A percentile compares a stretch with the other conserved stretches of the same genome.
Evolutionary conservation across 108 stramenopile species (phyloP).

Genomic region (Nannochloropsis granulata): DNA sequence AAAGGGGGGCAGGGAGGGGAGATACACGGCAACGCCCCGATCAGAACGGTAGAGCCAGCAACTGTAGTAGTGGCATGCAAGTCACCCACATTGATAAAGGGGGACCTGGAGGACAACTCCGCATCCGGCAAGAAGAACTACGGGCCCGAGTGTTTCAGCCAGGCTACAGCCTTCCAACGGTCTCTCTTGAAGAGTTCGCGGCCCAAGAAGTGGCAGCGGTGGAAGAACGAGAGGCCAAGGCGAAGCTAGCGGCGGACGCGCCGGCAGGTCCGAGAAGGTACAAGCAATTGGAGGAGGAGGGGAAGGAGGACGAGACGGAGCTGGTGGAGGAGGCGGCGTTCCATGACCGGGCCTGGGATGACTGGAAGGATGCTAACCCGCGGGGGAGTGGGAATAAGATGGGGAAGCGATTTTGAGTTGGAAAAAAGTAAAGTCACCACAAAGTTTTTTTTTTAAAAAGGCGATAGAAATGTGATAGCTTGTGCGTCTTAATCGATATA

Average conservation of each 20-base stretch:
- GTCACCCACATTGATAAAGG: constrained; percentile 31
- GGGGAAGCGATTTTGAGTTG: constrained; percentile 20
- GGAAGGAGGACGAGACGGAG: constrained; percentile 68
- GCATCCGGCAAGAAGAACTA: constrained; percentile 53
- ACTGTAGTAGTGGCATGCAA: not conserved
- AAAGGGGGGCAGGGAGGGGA: too few relatives aligned
- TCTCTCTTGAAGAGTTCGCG: constrained; percentile 81
- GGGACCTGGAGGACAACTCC: constrained; percentile 9
- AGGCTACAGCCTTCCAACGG: constrained; percentile 81
- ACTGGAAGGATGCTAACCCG: constrained; percentile 86
- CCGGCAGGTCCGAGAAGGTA: constrained; percentile 49
- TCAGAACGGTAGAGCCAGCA: not conserved
- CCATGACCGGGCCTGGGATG: constrained; percentile 84
- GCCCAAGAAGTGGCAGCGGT: constrained; percentile 64
- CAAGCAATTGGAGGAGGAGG: constrained; percentile 68
- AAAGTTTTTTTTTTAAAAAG: not conserved
- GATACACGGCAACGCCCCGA: too few relatives aligned
- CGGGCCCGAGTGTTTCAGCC: constrained; percentile 72
- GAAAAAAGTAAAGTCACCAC: not conserved
- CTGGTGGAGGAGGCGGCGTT: constrained; percentile 65
- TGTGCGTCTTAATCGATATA: too few relatives aligned
- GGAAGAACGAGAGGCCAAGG: constrained; percentile 40
- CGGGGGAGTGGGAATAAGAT: constrained; percentile 83
- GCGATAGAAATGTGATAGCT: too few relatives aligned
- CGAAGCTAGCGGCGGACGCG: constrained; percentile 40